These are phyloP conservation scores for Penicillium palitans DNA, from an alignment of 2,329 filamentous ascomycete species.

Conservation along the genomic window DNA sequence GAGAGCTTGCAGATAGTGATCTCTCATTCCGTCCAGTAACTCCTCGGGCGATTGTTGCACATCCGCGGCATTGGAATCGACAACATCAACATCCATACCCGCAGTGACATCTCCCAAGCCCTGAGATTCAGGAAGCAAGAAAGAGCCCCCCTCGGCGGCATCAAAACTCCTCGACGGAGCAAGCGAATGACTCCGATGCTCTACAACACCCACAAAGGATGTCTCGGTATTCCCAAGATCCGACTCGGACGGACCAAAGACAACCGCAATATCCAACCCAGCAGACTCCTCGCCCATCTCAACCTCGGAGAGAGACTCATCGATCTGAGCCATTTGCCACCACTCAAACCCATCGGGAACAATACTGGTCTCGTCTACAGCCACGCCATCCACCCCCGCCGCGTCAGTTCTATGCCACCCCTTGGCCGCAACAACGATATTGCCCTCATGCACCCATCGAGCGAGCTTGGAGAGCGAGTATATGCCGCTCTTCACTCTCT, in stretches of 20 bases:
- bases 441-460: conserved; percentile 38
- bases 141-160: conserved; percentile 2
- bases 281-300: conserved; percentile 24
- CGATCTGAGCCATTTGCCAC: conserved; percentile 39
- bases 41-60: conserved; percentile 36
- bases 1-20: conserved; percentile 46
- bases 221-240: conserved; percentile 7
- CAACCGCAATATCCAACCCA: conserved; percentile 32
- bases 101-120: conserved; percentile 2
- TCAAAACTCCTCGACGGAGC: conserved; percentile 8
- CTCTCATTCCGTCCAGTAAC: conserved; percentile 37
- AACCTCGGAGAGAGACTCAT: conserved; percentile 28
- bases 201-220: conserved; percentile 24
- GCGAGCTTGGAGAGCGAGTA: conserved; percentile 43
- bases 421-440: conserved; percentile 42
- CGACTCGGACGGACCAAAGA: conserved; percentile 27
- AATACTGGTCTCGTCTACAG: conserved; percentile 2
- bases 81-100: conserved; percentile 17
- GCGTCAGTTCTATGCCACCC: conserved; percentile 25
- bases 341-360: conserved; percentile 26
- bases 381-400: conserved; percentile 5
- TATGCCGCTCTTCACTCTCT: conserved; percentile 41
- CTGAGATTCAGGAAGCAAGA: conserved; percentile 20
- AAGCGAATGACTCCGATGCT: conserved; percentile 19
- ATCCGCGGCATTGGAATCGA: conserved; percentile 16